Conservation (phyloP, 1,139 yeast genomes). For the Yamadazyma jaroonii region DNA sequence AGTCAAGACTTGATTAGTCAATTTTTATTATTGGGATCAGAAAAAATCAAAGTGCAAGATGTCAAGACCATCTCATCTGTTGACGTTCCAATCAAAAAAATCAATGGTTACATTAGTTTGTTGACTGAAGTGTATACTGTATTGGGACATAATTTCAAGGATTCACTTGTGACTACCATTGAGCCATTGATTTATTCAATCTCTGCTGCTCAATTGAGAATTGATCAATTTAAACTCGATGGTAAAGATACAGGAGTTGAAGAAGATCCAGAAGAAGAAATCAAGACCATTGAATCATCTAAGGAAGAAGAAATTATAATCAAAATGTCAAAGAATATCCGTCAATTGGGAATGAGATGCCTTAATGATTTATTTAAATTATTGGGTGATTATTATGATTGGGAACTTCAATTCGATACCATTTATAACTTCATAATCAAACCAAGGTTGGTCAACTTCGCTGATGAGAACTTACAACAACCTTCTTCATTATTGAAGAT, state of each 20-base stretch:
- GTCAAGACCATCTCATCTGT: slow-evolving; percentile 24
- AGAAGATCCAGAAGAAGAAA: slow-evolving; percentile 2
- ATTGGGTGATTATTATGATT: slow-evolving; percentile 47
- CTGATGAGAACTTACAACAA: slow-evolving; percentile 75
- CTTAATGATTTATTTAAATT: slow-evolving; percentile 49
- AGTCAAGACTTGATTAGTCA: slow-evolving; percentile 50
- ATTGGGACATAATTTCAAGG: slow-evolving; percentile 58
- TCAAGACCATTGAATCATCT: background rate
- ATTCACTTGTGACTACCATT: slow-evolving; percentile 50
- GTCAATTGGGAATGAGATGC: slow-evolving; percentile 62
- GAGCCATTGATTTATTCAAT: slow-evolving; percentile 61
- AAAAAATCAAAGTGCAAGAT: slow-evolving; percentile 45
- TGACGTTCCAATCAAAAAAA: slow-evolving; percentile 42
- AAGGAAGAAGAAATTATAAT: slow-evolving; percentile 25
- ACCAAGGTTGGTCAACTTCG: slow-evolving; percentile 68
- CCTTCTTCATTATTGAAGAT: slow-evolving; percentile 74
- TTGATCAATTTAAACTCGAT: slow-evolving; percentile 17
- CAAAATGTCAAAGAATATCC: slow-evolving; percentile 51
- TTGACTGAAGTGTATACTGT: slow-evolving; percentile 60
- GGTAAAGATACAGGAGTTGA: slow-evolving; percentile 12
- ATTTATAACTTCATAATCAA: slow-evolving; percentile 55
- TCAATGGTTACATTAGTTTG: slow-evolving; percentile 71
- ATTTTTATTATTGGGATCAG: slow-evolving; percentile 64
- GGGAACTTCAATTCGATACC: slow-evolving; percentile 53
- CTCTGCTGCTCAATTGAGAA: slow-evolving; percentile 50